phyloP scores from a whole-genome alignment of 2,329 filamentous ascomycete species.

The Cryphonectria naterciae region DNA sequence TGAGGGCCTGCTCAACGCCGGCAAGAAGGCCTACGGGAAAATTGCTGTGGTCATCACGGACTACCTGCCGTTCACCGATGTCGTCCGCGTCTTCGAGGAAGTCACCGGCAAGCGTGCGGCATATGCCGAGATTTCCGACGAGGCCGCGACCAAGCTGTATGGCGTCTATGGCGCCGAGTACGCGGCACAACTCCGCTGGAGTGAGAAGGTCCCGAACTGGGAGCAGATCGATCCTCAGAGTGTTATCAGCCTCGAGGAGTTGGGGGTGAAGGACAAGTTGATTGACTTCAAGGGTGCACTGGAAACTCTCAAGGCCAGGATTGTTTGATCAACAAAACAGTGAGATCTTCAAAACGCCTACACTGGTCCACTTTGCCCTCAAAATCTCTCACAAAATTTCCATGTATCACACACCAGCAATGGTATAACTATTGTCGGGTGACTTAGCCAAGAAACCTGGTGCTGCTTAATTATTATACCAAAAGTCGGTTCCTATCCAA shows the following conservation, averaged over 20 bases:
- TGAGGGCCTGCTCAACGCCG: background rate
- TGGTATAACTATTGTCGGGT: too few species aligned
- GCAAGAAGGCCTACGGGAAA: too few species aligned
- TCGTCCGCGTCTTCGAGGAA: background rate
- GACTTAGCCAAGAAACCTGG: too few species aligned
- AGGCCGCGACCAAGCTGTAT: background rate
- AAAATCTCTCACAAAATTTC: too few species aligned
- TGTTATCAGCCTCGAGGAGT: background rate
- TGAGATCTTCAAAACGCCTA: too few species aligned
- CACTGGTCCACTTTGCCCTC: too few species aligned
- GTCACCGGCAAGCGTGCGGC: background rate
- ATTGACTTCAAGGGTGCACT: constrained; percentile 1
- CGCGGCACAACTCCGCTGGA: background rate
- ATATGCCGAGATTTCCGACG: background rate
- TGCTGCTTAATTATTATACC: too few species aligned
- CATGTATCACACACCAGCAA: too few species aligned
- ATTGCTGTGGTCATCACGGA: background rate
- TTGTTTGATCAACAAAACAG: background rate
- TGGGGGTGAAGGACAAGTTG: background rate
- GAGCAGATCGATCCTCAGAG: background rate
- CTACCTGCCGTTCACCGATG: background rate
- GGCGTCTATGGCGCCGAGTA: background rate
- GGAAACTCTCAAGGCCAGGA: background rate
- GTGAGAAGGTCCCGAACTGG: background rate
- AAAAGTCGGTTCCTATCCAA: too few species aligned